phyloP scores from a whole-genome alignment of 2,329 filamentous ascomycete species.

The Iodosphaeria phyllophila region DNA sequence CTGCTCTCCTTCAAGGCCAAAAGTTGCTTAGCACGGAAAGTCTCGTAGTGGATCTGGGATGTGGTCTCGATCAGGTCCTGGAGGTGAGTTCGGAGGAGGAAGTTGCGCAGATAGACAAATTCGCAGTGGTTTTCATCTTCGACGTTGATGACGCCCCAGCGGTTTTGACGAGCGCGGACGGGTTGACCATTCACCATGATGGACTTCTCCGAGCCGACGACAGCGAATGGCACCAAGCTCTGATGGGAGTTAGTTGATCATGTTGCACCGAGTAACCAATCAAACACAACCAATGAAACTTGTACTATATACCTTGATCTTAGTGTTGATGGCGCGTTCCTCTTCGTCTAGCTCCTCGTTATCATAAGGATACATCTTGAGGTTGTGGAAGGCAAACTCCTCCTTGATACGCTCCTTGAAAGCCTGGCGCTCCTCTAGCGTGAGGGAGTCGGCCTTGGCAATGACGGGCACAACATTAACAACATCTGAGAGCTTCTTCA shows the following conservation, averaged over 20 bases:
- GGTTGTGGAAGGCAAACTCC: conserved; percentile 98
- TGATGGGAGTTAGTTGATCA: conserved; percentile 23
- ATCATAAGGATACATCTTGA: conserved; percentile 99
- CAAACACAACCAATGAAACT: background rate
- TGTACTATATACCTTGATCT: conserved; percentile 67
- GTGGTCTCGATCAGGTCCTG: conserved; percentile 99
- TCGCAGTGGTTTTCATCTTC: conserved; percentile 99
- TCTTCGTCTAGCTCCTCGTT: conserved; percentile 98
- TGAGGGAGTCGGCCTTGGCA: conserved; percentile 93
- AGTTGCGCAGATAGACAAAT: conserved; percentile 96
- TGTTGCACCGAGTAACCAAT: conserved; percentile 21
- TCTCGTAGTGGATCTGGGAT: conserved; percentile 99
- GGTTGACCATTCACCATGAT: conserved; percentile 96
- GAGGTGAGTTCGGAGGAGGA: conserved; percentile 92
- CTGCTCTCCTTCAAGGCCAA: conserved; percentile 96
- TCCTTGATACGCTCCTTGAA: conserved; percentile 99
- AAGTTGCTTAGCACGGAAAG: conserved; percentile 98
- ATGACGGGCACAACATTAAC: conserved; percentile 99
- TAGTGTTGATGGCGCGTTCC: conserved; percentile 78
- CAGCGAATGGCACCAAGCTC: conserved; percentile 91
- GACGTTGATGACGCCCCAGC: conserved; percentile 98
- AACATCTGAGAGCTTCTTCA: conserved; percentile 98
- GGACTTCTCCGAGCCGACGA: conserved; percentile 94
- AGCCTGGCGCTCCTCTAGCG: conserved; percentile 79
- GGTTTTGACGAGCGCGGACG: conserved; percentile 93